Evolutionary conservation across 2,329 filamentous ascomycete genomes (phyloP), one percentile per base, ranked within the genome.

Genomic region (Microdochium bolleyi): DNA sequence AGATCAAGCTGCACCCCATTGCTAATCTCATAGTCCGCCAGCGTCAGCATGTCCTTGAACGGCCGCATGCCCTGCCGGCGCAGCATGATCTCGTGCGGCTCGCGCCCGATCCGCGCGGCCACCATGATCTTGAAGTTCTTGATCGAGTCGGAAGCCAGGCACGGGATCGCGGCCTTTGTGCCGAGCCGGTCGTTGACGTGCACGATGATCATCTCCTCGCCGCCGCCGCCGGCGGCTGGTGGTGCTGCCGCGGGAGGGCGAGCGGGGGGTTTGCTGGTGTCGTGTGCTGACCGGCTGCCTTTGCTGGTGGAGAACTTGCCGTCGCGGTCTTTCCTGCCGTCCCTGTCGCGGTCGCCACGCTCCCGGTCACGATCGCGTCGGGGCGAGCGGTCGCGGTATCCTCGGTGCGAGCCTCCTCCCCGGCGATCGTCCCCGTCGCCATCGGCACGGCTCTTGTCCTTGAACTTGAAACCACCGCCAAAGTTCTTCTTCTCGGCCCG

Each of bases 161-260:
- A 96, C 0, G 92, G 92, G 57, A 97, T 94, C 51, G 89, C 87
- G 16, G 92, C 89, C 64, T 96, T 96, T n/a, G 92, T 96, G 13
- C 92, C 92, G 34, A 97, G 75, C n/a, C 92, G 82, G 70, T 97
- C 92, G 67, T 97, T 97, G 64, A 97, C 84, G 63, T 92, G 84
- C 19, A 97, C 92, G 51, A 95, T 82, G 60, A 97, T 96, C 87
- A 96, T 95, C 53, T 90, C 86, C 64, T 95, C 87, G 5, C 76
- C 13, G 69, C 56, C 27, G 59, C 61, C 22, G 58, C 64, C 25
- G 54, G 56, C 19, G 55, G 59, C 3, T 51, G 44, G 3, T 8
- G 38, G 11, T 14, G 60, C 27, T 57, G 54, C 41, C 58, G 67
- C 53, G 49, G 67, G 52, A n/a, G 62, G 57, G 44, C 61, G 60